Evolutionary conservation across 495 filamentous ascomycete genomes (phyloP).

Genomic region (Trichoderma gamsii): DNA sequence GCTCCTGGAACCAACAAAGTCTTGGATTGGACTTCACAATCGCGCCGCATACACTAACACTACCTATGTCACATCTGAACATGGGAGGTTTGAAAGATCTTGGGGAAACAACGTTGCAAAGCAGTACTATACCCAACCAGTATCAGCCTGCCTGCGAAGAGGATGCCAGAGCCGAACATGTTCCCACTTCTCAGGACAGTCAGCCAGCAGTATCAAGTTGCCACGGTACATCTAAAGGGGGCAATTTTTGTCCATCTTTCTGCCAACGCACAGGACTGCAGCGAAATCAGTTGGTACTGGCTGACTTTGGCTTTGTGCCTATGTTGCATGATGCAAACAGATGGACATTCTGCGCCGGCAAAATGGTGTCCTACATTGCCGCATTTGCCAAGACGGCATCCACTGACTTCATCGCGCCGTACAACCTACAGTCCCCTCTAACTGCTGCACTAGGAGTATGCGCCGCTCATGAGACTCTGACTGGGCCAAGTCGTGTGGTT

Average conservation of each 20-base stretch:
- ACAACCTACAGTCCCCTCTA: constrained; percentile 1
- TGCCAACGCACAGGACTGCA: background rate
- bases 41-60: background rate
- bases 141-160: background rate
- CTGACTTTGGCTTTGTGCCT: background rate
- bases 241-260: background rate
- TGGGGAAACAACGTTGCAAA: background rate
- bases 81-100: background rate
- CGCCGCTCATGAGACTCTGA: background rate
- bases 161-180: background rate
- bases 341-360: constrained; percentile 4
- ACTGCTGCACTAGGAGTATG: background rate
- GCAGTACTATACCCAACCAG: background rate
- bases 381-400: constrained; percentile 7
- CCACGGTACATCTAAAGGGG: background rate
- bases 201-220: background rate
- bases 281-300: background rate
- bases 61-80: background rate
- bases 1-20: background rate
- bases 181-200: background rate
- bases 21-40: background rate
- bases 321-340: background rate
- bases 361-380: background rate
- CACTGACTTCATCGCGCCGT: background rate
- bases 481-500: constrained; percentile 1